Conservation (phyloP, 2,329 filamentous ascomycete species). For the Penicillium rolfsii region DNA sequence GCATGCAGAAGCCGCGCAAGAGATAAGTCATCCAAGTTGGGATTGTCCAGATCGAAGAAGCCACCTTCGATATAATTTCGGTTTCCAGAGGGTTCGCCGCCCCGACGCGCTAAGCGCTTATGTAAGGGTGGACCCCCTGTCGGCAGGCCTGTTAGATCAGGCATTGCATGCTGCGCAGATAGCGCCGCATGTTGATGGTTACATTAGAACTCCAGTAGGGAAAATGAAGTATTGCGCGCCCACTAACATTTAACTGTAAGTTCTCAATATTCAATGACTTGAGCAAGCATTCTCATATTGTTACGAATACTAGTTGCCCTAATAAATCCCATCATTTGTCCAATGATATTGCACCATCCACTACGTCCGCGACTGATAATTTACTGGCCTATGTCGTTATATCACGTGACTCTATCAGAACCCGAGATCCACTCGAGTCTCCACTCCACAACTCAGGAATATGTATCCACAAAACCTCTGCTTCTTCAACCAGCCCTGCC, state of each 20-base stretch:
- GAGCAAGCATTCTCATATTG: too few relatives aligned
- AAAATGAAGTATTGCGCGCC: too few relatives aligned
- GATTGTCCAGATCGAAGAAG: constrained; percentile 26
- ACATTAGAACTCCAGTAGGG: too few relatives aligned
- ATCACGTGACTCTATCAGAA: background rate
- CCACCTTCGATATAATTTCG: constrained; percentile 29
- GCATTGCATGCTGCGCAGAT: background rate
- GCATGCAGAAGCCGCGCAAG: constrained; percentile 30
- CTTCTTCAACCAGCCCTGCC: constrained; percentile 33
- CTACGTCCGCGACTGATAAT: background rate
- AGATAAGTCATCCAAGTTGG: constrained; percentile 12
- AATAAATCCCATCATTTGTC: too few relatives aligned
- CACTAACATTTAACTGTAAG: too few relatives aligned
- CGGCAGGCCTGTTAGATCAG: background rate
- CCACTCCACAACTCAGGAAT: background rate
- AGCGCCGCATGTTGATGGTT: background rate
- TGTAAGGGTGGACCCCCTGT: constrained; percentile 14
- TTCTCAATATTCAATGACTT: too few relatives aligned
- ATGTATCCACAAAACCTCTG: background rate
- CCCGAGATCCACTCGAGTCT: background rate
- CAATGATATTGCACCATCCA: background rate
- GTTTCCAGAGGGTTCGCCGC: constrained; percentile 31
- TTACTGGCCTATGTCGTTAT: background rate
- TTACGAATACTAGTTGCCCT: too few relatives aligned
- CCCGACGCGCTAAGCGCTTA: constrained; percentile 27